phyloP scores from a whole-genome alignment of 2,329 filamentous ascomycete species.

The Neonectria neomacrospora region DNA sequence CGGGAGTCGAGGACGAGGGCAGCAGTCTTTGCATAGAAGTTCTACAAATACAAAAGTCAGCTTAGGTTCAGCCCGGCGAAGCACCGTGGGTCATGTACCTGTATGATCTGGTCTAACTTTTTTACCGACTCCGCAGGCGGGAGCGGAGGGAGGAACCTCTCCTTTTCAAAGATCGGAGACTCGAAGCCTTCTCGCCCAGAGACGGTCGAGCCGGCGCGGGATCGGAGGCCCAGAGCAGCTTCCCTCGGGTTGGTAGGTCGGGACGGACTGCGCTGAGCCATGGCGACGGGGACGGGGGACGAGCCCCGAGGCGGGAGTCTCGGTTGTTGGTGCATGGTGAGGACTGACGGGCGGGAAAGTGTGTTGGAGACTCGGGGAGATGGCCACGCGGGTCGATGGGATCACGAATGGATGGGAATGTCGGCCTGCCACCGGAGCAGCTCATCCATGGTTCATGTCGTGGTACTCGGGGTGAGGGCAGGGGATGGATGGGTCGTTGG shows the following conservation, averaged over 20 bases:
- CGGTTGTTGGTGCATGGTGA: slow-evolving; percentile 87
- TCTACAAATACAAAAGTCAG: slow-evolving; percentile 63
- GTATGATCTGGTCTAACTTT: slow-evolving; percentile 93
- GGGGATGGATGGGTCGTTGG: slow-evolving; percentile 24
- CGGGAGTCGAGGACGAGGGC: slow-evolving; percentile 85
- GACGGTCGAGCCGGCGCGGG: slow-evolving; percentile 57
- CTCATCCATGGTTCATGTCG: slow-evolving; percentile 50
- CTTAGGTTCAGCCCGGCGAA: not conserved
- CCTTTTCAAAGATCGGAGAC: slow-evolving; percentile 61
- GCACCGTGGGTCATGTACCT: slow-evolving; percentile 63
- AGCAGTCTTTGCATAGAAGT: slow-evolving; percentile 90
- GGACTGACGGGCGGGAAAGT: slow-evolving; percentile 5
- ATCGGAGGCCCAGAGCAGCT: slow-evolving; percentile 54
- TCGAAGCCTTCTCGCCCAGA: slow-evolving; percentile 54
- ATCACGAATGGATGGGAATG: slow-evolving; percentile 47
- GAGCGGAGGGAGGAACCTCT: slow-evolving; percentile 55
- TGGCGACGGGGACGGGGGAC: slow-evolving; percentile 79
- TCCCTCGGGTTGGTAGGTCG: slow-evolving; percentile 82
- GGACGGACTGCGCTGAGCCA: slow-evolving; percentile 76
- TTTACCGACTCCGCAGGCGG: slow-evolving; percentile 74
- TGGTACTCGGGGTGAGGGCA: slow-evolving; percentile 23
- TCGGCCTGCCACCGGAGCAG: slow-evolving; percentile 48
- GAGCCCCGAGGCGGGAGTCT: slow-evolving; percentile 77
- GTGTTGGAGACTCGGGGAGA: slow-evolving; percentile 14
- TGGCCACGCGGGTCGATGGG: slow-evolving; percentile 25